phyloP scores from a whole-genome alignment of 2,329 filamentous ascomycete species.

The Colletotrichum sp. region DNA sequence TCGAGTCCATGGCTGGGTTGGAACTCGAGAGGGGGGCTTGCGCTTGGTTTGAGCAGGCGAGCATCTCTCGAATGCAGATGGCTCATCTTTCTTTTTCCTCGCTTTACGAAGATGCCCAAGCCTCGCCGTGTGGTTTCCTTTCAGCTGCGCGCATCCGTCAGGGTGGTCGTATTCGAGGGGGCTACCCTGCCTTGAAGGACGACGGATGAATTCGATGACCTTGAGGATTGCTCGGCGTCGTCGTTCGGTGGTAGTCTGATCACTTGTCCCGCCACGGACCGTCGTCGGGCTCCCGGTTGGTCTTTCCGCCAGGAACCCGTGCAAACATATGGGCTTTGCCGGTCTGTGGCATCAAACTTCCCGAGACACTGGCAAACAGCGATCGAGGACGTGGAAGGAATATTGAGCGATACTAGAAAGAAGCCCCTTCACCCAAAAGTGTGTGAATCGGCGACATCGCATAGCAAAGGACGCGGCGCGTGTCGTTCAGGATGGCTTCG shows the following conservation, averaged over 20 bases:
- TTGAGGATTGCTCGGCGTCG: not conserved
- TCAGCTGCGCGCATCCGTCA: not conserved
- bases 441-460: not conserved
- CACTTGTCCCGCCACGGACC: not conserved
- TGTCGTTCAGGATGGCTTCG: not conserved
- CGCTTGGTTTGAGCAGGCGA: slow-evolving; percentile 1
- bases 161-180: not conserved
- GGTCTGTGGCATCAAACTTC: slow-evolving; percentile 11
- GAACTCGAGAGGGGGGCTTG: not conserved
- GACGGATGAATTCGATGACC: not conserved
- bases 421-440: not conserved
- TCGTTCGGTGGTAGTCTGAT: not conserved
- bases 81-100: not conserved
- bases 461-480: not conserved
- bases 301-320: not conserved
- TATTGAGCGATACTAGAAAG: not conserved
- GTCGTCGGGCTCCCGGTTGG: not conserved
- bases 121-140: not conserved
- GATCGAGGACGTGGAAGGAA: not conserved
- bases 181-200: not conserved
- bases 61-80: not conserved
- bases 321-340: slow-evolving; percentile 1
- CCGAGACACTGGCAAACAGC: slow-evolving; percentile 26
- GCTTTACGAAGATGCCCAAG: not conserved
- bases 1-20: not conserved